These are phyloP conservation scores for Fraxinus americana DNA, from an alignment of 257 asterid species.

Conservation along the genomic window DNA sequence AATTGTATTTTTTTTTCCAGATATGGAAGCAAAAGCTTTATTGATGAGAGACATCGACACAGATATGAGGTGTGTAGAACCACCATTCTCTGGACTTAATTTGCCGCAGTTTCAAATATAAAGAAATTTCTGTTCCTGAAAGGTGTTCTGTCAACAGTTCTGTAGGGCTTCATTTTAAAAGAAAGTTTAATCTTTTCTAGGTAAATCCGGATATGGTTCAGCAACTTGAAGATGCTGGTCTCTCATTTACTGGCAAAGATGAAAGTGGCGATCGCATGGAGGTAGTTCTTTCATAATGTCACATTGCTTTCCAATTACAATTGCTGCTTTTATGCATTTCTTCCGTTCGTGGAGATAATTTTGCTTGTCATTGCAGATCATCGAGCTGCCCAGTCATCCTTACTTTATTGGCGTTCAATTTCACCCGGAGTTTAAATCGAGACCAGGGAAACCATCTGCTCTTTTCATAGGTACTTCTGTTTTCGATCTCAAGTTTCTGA, in stretches of 20 bases:
- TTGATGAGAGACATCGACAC: constrained; percentile 97
- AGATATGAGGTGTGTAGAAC: constrained; percentile 80
- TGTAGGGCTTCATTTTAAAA: constrained; percentile 20
- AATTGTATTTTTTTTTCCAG: constrained; percentile 34
- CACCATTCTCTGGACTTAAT: constrained; percentile 16
- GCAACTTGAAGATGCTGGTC: constrained; percentile 70
- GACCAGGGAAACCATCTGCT: constrained; percentile 78
- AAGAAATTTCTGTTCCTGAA: constrained; percentile 8
- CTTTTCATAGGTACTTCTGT: constrained; percentile 57
- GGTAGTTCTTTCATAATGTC: constrained; percentile 38
- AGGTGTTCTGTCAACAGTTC: constrained; percentile 6
- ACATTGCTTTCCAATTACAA: neutral
- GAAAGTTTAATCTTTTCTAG: constrained; percentile 33
- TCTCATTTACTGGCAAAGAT: constrained; percentile 69
- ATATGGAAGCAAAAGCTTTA: constrained; percentile 53
- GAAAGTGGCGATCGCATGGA: constrained; percentile 79
- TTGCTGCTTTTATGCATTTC: constrained; percentile 3
- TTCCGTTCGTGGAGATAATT: constrained; percentile 10
- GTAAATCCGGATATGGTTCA: constrained; percentile 79
- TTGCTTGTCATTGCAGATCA: constrained; percentile 44
- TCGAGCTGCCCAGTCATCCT: constrained; percentile 69
- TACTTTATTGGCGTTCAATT: constrained; percentile 74
- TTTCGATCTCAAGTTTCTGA: constrained; percentile 2
- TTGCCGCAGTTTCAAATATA: constrained; percentile 6
- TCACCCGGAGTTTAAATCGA: constrained; percentile 78